Evolutionary conservation across 2,329 filamentous ascomycete species (phyloP).

Genomic region (Eutypella sp.): DNA sequence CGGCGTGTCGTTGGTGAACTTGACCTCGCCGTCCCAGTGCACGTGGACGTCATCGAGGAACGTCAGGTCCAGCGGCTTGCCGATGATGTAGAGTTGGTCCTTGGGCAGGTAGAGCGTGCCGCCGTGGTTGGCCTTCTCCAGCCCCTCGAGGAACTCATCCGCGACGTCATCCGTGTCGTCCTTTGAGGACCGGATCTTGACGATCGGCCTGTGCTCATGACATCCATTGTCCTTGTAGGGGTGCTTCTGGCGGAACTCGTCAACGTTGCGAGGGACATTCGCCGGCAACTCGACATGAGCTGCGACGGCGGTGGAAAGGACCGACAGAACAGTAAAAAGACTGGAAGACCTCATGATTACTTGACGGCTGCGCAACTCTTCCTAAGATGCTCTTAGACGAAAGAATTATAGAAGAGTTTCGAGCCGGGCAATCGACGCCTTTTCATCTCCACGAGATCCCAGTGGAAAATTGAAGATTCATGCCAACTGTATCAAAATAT

Average conservation of each 20-base stretch:
- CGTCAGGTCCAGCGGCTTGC: conserved; percentile 53
- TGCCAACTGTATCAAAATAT: too few species aligned
- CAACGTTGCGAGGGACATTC: conserved; percentile 28
- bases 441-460: background rate
- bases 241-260: conserved; percentile 34
- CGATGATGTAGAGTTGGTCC: conserved; percentile 51
- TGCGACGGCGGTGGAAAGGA: conserved; percentile 17
- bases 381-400: background rate
- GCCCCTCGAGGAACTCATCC: conserved; percentile 47
- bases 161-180: conserved; percentile 53
- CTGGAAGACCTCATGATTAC: conserved; percentile 19
- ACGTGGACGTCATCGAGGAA: conserved; percentile 55
- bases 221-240: conserved; percentile 24
- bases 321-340: conserved; percentile 16
- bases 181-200: conserved; percentile 48
- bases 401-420: too few species aligned
- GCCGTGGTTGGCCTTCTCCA: conserved; percentile 53
- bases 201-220: conserved; percentile 20
- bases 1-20: conserved; percentile 38
- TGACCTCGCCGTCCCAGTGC: conserved; percentile 52
- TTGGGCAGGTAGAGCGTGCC: conserved; percentile 51
- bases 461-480: too few species aligned
- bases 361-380: background rate
- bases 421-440: background rate
- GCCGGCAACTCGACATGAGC: conserved; percentile 23